Evolutionary conservation across 2,329 filamentous ascomycete species (phyloP).

Genomic region (Colletotrichum sublineola): DNA sequence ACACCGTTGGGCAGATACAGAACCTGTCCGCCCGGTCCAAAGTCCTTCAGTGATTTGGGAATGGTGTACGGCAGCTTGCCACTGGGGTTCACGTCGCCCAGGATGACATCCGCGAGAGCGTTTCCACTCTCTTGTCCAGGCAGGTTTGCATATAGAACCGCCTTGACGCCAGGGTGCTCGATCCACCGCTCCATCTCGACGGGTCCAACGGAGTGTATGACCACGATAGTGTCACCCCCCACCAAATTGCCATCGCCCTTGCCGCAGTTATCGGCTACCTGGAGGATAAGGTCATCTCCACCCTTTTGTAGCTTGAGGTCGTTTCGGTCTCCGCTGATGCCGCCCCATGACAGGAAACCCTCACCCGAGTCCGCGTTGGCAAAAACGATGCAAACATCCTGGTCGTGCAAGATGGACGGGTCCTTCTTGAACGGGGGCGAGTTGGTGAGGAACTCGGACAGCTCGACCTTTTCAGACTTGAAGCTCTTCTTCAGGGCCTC

Average conservation of each 20-base stretch:
- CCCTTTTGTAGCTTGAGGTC: slow-evolving; percentile 70
- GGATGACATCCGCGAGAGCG: slow-evolving; percentile 76
- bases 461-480: slow-evolving; percentile 56
- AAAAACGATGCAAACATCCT: slow-evolving; percentile 71
- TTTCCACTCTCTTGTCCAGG: slow-evolving; percentile 80
- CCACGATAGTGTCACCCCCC: slow-evolving; percentile 71
- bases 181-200: slow-evolving; percentile 79
- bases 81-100: slow-evolving; percentile 76
- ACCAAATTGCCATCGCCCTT: slow-evolving; percentile 51
- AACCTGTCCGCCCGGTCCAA: slow-evolving; percentile 59
- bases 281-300: slow-evolving; percentile 73
- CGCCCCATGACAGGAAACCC: slow-evolving; percentile 76
- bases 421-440: slow-evolving; percentile 64
- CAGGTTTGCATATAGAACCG: slow-evolving; percentile 78
- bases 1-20: slow-evolving; percentile 74
- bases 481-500: slow-evolving; percentile 69
- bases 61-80: slow-evolving; percentile 79
- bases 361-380: slow-evolving; percentile 82
- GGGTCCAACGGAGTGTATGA: slow-evolving; percentile 79
- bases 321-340: slow-evolving; percentile 78
- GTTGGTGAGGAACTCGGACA: slow-evolving; percentile 74
- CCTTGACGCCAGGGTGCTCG: slow-evolving; percentile 74
- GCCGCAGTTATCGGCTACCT: slow-evolving; percentile 64
- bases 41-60: slow-evolving; percentile 54
- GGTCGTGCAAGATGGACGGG: slow-evolving; percentile 45